Base-by-base conservation (phyloP, 768 basidiomycete species). In the Tephrocybe rancida region DNA sequence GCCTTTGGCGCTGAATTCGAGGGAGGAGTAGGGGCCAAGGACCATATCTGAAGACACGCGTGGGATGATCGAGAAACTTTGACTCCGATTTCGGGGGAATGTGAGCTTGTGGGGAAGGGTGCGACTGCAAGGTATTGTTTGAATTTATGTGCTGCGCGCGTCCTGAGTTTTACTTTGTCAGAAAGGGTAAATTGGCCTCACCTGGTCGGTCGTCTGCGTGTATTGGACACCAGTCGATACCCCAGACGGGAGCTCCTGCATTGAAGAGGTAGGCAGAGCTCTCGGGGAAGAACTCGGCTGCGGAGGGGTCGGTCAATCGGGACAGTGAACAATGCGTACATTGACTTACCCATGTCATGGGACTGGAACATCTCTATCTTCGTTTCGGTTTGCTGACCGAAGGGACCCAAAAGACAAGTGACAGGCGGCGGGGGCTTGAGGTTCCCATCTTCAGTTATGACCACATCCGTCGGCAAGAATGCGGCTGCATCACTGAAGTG, bases 221-320 rank as follows among this genome's bases (percentile, higher is more conserved):
- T 21, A 87, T 83, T 3, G 97, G 96, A 67, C 94, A 95, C 95
- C 95, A 98, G 59, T 95, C 93, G 30, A 96, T 64, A 2, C 86
- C 92, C 86, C 90, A 92, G n/a, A 92, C 88, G 0, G 92, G 89
- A 2, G 87, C 90, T 5, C 97, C 97, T 0, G 90, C 88, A 56
- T 88, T 91, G 68, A 98, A 88, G 1, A 96, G 73, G 55, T 88
- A 80, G 0, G 88, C 78, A 25, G 77, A 74, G 58, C 82, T 85
- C 34, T 78, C 80, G 2, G 82, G 73, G 10, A 86, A 69, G 57
- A 80, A 82, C 9, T 83, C 73, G 34, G 83, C 92, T 95, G 55
- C 13, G 50, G 14, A 10, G 21, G 13, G 4, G 25, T 47, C 11
- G 18, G 6, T 10, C 2, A 27, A n/a, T n/a, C n/a, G 34, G 38